Conservation (phyloP, 768 basidiomycete species). For the Aureoboletus auriporus region DNA sequence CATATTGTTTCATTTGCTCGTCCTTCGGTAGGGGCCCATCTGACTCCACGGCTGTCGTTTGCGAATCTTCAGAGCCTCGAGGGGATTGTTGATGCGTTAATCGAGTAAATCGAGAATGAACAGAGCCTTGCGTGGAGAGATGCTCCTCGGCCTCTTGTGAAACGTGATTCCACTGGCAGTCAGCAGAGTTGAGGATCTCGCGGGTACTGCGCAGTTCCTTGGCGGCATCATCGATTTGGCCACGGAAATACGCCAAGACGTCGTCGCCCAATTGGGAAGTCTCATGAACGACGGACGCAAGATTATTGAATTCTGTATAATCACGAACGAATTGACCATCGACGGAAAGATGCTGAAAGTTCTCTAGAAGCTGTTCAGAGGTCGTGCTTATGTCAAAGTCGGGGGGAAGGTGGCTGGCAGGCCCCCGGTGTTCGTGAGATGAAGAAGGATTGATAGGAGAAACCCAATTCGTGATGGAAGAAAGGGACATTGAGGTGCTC, state of each 20-base stretch:
- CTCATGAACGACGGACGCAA: slow-evolving; percentile 47
- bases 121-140: slow-evolving; percentile 17
- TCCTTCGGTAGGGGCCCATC: slow-evolving; percentile 12
- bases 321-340: slow-evolving; percentile 36
- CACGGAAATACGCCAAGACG: slow-evolving; percentile 49
- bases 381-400: slow-evolving; percentile 45
- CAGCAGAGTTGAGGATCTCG: slow-evolving; percentile 40
- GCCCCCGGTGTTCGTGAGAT: slow-evolving; percentile 25
- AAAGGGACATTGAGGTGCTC: slow-evolving; percentile 35
- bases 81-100: slow-evolving; percentile 34
- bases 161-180: slow-evolving; percentile 41
- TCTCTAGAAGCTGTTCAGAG: slow-evolving; percentile 47
- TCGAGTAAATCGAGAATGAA: slow-evolving; percentile 5
- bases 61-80: slow-evolving; percentile 67
- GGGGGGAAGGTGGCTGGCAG: slow-evolving; percentile 34
- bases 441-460: slow-evolving; percentile 15
- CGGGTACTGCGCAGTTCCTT: slow-evolving; percentile 48
- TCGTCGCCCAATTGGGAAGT: slow-evolving; percentile 42
- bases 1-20: slow-evolving; percentile 14
- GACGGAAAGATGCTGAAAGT: slow-evolving; percentile 49
- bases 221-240: slow-evolving; percentile 47
- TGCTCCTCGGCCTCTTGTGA: slow-evolving; percentile 43
- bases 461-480: slow-evolving; percentile 41
- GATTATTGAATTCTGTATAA: slow-evolving; percentile 36
- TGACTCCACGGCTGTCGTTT: slow-evolving; percentile 45